Evolutionary conservation across 1,284 basidiomycete genomes (phyloP).

Genomic region (Apiotrichum laibachii): DNA sequence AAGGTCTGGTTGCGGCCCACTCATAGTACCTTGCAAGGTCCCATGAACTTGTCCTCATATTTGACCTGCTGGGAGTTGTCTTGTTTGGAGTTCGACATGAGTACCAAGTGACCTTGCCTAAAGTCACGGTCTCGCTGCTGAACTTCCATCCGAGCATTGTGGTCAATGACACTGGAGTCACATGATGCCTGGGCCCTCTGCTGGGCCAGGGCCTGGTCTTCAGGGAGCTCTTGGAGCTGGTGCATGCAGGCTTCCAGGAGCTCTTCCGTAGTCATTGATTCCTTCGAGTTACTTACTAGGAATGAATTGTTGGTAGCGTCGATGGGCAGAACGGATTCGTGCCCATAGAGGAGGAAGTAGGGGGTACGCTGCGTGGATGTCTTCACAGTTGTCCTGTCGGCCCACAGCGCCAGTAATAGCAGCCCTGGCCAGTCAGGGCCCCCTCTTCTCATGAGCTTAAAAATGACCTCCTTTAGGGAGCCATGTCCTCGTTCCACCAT

Average conservation of each 20-base stretch:
- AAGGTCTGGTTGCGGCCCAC: neutral
- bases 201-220: neutral
- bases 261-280: neutral
- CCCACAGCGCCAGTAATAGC: conserved; percentile 4
- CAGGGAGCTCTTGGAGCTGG: conserved; percentile 3
- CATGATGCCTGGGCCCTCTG: neutral
- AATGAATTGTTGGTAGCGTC: conserved; percentile 4
- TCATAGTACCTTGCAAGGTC: neutral
- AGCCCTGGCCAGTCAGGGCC: neutral
- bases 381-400: conserved; percentile 8
- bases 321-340: conserved; percentile 4
- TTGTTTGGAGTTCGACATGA: conserved; percentile 4
- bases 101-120: neutral
- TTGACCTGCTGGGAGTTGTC: neutral
- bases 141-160: neutral
- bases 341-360: conserved; percentile 7
- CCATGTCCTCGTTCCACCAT: conserved; percentile 12
- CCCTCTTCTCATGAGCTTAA: conserved; percentile 3
- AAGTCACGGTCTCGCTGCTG: neutral
- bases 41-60: too few relatives aligned
- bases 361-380: conserved; percentile 2
- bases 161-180: neutral
- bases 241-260: neutral
- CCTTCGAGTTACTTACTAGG: conserved; percentile 1
- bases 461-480: conserved; percentile 12